Conservation (phyloP, 352 stramenopile species). For the Pythium myriotylum region DNA sequence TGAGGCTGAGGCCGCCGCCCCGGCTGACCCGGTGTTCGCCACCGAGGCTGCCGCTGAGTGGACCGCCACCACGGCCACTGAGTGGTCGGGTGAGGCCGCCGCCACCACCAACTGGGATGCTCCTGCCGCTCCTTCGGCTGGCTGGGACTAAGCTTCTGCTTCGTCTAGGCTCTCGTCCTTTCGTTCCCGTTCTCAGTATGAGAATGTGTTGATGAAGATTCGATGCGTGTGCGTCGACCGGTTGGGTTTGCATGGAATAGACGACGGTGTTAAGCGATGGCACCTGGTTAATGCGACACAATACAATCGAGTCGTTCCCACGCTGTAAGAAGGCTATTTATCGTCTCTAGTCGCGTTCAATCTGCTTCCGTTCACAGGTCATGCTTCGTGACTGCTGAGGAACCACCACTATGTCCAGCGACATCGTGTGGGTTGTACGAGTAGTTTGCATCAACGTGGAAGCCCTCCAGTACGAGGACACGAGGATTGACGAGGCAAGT, state of each 20-base stretch:
- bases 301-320: slow-evolving; percentile 29
- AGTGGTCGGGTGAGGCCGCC: slow-evolving; percentile 81
- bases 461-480: too few relatives aligned
- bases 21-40: slow-evolving; percentile 60
- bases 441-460: too few relatives aligned
- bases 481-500: too few relatives aligned
- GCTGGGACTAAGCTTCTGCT: slow-evolving; percentile 79
- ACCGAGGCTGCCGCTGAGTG: slow-evolving; percentile 62
- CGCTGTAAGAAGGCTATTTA: background rate
- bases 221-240: background rate
- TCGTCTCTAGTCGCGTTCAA: background rate
- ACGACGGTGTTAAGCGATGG: slow-evolving; percentile 93
- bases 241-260: slow-evolving; percentile 87
- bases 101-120: slow-evolving; percentile 54
- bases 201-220: slow-evolving; percentile 29
- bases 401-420: too few relatives aligned
- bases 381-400: too few relatives aligned
- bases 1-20: slow-evolving; percentile 50
- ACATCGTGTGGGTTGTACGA: too few relatives aligned
- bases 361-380: too few relatives aligned
- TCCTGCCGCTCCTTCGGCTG: slow-evolving; percentile 46
- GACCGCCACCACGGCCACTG: slow-evolving; percentile 53
- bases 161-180: slow-evolving; percentile 14
- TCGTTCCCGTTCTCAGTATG: slow-evolving; percentile 4
- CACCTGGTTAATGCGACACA: slow-evolving; percentile 90